Conservation (phyloP, 2,329 filamentous ascomycete species). For the Penicillium sp. region DNA sequence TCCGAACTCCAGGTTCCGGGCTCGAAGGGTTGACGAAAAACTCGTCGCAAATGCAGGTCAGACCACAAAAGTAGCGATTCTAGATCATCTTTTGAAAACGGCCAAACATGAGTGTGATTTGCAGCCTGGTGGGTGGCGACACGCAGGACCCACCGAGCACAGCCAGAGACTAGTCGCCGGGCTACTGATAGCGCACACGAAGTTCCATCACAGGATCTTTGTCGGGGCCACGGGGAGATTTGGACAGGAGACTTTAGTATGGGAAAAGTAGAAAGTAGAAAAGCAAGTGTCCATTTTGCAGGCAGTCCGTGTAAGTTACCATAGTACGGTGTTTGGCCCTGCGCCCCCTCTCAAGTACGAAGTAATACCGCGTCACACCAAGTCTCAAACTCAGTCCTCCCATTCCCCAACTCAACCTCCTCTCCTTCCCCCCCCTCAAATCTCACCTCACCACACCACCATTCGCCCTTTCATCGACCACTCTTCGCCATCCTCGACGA, state of each 20-base stretch:
- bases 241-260: slow-evolving; percentile 1
- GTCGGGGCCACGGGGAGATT: slow-evolving; percentile 2
- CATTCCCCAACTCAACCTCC: not conserved
- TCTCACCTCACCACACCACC: slow-evolving; percentile 13
- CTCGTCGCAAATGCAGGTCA: not conserved
- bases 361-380: slow-evolving; percentile 22
- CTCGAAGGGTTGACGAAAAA: not conserved
- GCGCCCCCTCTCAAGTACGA: slow-evolving; percentile 11
- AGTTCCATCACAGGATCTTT: slow-evolving; percentile 16
- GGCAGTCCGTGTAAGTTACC: not conserved
- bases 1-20: slow-evolving; percentile 4
- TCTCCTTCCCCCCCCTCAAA: slow-evolving; percentile 4
- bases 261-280: not conserved
- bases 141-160: slow-evolving; percentile 10
- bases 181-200: slow-evolving; percentile 16
- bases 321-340: not conserved
- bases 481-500: not conserved
- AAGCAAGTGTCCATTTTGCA: not conserved
- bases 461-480: not conserved
- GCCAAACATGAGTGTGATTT: not conserved
- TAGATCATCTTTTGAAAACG: slow-evolving; percentile 4
- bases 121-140: slow-evolving; percentile 9
- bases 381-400: slow-evolving; percentile 13
- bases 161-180: slow-evolving; percentile 11
- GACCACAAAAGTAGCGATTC: not conserved